phyloP scores from a whole-genome alignment of 768 basidiomycete genomes.

The Filobasidium floriforme region DNA sequence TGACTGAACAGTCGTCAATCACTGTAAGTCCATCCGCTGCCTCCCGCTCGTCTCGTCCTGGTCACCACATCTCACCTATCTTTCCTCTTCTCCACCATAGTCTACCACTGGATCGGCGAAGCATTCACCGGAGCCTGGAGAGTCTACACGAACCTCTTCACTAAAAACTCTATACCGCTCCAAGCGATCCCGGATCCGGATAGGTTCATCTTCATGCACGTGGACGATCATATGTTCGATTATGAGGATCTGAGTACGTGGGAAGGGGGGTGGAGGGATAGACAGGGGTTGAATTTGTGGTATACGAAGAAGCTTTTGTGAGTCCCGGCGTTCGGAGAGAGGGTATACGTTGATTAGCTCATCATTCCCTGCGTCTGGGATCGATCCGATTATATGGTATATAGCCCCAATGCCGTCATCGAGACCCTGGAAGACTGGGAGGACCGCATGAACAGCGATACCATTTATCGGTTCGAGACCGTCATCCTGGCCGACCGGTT shows the following conservation, averaged over 20 bases:
- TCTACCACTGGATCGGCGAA: conserved; percentile 36
- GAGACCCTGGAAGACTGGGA: conserved; percentile 26
- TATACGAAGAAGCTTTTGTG: conserved; percentile 34
- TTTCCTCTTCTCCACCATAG: conserved; percentile 6
- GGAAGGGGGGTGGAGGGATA: conserved; percentile 7
- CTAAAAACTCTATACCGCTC: conserved; percentile 17
- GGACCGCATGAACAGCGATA: conserved; percentile 20
- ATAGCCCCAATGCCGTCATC: conserved; percentile 27
- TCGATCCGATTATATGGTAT: neutral
- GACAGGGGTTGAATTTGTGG: conserved; percentile 27
- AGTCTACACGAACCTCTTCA: conserved; percentile 26
- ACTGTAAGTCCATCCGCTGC: conserved; percentile 22
- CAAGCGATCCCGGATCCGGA: conserved; percentile 21
- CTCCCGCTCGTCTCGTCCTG: no score
- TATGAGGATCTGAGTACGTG: neutral
- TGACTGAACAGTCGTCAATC: conserved; percentile 20
- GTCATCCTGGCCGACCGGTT: conserved; percentile 27
- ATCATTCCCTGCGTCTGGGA: no score
- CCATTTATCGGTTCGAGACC: conserved; percentile 23
- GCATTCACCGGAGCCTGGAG: conserved; percentile 32
- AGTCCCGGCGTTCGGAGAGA: no score
- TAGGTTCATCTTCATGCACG: conserved; percentile 14
- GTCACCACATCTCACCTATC: no score
- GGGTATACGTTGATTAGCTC: no score
- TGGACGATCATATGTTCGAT: neutral